A percentile compares a stretch with the other conserved stretches of the same genome.
phyloP scores from a whole-genome alignment of 202 grass and related monocot species.

The Dendrocalamus latiflorus region DNA sequence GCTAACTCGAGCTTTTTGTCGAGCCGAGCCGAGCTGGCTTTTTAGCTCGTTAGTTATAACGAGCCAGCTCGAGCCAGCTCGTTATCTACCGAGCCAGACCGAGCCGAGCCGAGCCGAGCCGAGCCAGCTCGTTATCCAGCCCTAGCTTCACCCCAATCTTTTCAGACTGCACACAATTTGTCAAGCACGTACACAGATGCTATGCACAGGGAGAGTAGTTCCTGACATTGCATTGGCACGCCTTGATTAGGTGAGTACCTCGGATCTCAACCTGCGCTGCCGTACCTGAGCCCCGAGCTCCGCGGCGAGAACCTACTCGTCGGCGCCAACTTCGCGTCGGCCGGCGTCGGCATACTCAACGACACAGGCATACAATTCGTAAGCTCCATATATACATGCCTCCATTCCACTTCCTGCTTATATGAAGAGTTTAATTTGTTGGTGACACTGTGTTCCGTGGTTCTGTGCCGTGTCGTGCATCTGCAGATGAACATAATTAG shows the following conservation, averaged over 20 bases:
- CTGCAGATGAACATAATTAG: slow-evolving; percentile 73
- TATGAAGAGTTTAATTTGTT: neutral
- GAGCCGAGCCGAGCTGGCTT: too few species aligned
- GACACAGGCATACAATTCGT: slow-evolving; percentile 95
- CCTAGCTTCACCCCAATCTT: neutral
- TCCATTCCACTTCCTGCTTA: neutral
- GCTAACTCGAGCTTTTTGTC: too few species aligned
- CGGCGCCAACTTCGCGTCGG: slow-evolving; percentile 95
- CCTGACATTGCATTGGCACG: neutral
- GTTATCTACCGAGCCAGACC: too few species aligned
- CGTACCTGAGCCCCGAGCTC: slow-evolving; percentile 84
- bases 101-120: too few species aligned
- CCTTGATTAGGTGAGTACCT: slow-evolving; percentile 59
- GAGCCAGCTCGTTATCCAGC: too few species aligned
- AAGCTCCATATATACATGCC: neutral
- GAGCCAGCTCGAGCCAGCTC: too few species aligned
- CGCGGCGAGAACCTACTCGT: slow-evolving; percentile 66
- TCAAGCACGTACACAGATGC: neutral
- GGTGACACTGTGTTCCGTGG: neutral
- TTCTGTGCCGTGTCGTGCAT: neutral
- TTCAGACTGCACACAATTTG: neutral
- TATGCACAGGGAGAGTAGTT: neutral
- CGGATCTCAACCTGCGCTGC: slow-evolving; percentile 54
- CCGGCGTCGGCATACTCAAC: slow-evolving; percentile 92
- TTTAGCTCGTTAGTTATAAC: too few species aligned